A percentile compares a stretch with the other conserved stretches of the same genome.
Conservation (phyloP, 2,329 filamentous ascomycete species). For the Monilinia polystroma region DNA sequence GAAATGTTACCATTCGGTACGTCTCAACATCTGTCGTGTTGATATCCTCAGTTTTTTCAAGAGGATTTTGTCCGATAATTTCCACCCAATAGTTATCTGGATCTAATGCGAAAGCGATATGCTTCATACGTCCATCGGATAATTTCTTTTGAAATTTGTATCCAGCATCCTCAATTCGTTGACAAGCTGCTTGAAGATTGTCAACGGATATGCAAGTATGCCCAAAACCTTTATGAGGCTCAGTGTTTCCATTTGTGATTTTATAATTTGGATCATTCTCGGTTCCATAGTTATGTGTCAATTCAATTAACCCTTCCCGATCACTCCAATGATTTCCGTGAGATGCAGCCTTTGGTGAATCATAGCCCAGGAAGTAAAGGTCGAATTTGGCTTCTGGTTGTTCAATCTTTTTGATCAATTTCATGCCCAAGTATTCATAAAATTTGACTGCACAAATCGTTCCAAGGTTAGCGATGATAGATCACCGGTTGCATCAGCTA, state of each 20-base stretch:
- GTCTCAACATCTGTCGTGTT: slow-evolving; percentile 70
- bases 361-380: slow-evolving; percentile 92
- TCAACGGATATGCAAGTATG: slow-evolving; percentile 83
- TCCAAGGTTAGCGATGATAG: not conserved
- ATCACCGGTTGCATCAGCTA: not conserved
- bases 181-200: slow-evolving; percentile 84
- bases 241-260: slow-evolving; percentile 85
- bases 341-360: slow-evolving; percentile 72
- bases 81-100: slow-evolving; percentile 87
- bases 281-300: slow-evolving; percentile 83
- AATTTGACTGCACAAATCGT: slow-evolving; percentile 65
- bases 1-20: slow-evolving; percentile 64
- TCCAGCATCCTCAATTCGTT: slow-evolving; percentile 83
- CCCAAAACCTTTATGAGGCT: slow-evolving; percentile 68
- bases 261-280: slow-evolving; percentile 80
- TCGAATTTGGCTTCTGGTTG: slow-evolving; percentile 90
- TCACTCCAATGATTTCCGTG: slow-evolving; percentile 71
- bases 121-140: slow-evolving; percentile 78
- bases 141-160: slow-evolving; percentile 96
- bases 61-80: slow-evolving; percentile 68
- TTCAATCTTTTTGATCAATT: slow-evolving; percentile 73
- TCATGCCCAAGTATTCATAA: slow-evolving; percentile 91
- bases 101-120: slow-evolving; percentile 88
- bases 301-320: slow-evolving; percentile 85
- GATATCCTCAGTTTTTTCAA: slow-evolving; percentile 70